Evolutionary conservation across 108 stramenopile genomes (phyloP), one percentile per base, ranked within the genome.

Genomic region (Nitzschia inconspicua): DNA sequence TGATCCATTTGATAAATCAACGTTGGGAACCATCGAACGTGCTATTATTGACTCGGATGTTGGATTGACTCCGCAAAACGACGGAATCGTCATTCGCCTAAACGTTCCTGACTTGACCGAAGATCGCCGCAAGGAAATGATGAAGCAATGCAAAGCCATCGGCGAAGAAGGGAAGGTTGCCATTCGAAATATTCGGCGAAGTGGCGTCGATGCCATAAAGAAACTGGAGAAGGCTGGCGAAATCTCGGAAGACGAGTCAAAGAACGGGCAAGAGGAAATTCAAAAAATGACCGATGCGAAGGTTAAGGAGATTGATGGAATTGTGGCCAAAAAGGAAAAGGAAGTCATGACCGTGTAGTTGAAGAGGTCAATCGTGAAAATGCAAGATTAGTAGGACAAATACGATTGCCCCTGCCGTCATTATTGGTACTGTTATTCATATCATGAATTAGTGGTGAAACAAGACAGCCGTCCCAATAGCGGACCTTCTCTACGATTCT

Each of bases 131-230:
- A 97, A 97, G 83, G 97, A 96, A 22, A 70, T 97, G 68, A 55
- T 91, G 70, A 97, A 96, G 68, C 79, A 88, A 60, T 94, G 91
- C 66, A 96, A 96, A 72, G 68, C 84, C 4, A 80, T 96, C 48
- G 95, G 89, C 2, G 96, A 97, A 74, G 96, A 97, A 56, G 96
- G 92, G 23, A 96, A 96, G 70, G 95, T 95, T 22, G 84, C 88
- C 11, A 53, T 95, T 34, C 66, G 94, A 48, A 95, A 95, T 73
- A 84, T 91, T 44, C 75, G 96, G 47, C 69, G 96, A 68, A 94
- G 93, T 50, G 80, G 84, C 8, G 93, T 96, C 26, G 95, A 95
- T 5, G 53, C 56, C 18, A 76, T 95, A 54, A 96, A 96, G 68
- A 96, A 96, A 73, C 67, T 93, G 63, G 95, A 96, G 50, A 98